Evolutionary conservation across 306 rosid genomes (phyloP).

Genomic region (Pyrus betulifolia): DNA sequence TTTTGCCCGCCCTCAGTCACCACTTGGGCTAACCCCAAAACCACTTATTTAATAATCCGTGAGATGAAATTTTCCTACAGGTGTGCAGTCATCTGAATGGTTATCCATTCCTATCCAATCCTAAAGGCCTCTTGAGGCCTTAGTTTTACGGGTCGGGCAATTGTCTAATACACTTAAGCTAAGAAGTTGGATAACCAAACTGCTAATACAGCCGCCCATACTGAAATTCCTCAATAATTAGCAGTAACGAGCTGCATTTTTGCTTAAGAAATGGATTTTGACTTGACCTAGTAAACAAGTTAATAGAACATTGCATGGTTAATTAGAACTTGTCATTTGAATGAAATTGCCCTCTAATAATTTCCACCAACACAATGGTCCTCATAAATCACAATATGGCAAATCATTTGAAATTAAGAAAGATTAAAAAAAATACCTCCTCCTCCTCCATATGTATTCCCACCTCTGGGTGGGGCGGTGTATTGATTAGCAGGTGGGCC

Average conservation of each 20-base stretch:
- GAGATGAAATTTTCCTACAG: background rate
- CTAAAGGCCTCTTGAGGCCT: background rate
- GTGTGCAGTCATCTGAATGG: background rate
- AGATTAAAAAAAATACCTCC: slow-evolving; percentile 17
- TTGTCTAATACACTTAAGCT: background rate
- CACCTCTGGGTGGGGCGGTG: slow-evolving; percentile 60
- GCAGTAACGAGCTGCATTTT: background rate
- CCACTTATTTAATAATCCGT: background rate
- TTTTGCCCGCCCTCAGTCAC: background rate
- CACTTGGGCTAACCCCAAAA: background rate
- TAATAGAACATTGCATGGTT: background rate
- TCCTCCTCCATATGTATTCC: slow-evolving; percentile 50
- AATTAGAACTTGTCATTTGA: background rate
- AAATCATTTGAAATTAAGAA: background rate
- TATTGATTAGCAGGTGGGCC: slow-evolving; percentile 63
- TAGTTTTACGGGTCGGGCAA: background rate
- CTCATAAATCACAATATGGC: background rate
- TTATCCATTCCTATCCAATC: background rate
- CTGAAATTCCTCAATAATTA: background rate
- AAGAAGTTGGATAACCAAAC: background rate
- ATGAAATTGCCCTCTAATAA: background rate
- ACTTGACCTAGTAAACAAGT: background rate
- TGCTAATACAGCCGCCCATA: background rate
- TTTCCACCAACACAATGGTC: background rate
- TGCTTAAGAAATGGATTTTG: background rate